phyloP scores from a whole-genome alignment of 164 flowering plant genomes.

The Cinnamomum micranthum region DNA sequence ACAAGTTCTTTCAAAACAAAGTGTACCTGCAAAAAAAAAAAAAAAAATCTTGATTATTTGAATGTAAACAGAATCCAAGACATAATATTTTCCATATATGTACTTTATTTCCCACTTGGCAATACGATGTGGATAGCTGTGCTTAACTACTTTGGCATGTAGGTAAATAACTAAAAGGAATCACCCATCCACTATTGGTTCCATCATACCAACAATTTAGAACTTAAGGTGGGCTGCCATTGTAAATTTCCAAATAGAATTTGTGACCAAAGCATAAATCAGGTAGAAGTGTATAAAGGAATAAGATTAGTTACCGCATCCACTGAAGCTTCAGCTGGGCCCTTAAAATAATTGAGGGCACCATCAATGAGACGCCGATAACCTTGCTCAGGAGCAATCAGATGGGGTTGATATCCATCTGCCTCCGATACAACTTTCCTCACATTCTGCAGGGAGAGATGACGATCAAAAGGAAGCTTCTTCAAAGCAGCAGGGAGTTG shows the following conservation, averaged over 20 bases:
- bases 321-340: slow-evolving; percentile 73
- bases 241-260: too few species aligned
- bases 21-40: slow-evolving; percentile 35
- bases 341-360: slow-evolving; percentile 48
- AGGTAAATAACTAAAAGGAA: too few species aligned
- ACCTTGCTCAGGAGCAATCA: slow-evolving; percentile 87
- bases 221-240: too few species aligned
- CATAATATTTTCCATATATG: not conserved
- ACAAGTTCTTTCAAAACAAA: slow-evolving; percentile 51
- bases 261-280: not conserved
- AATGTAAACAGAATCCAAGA: not conserved
- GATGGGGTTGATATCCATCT: slow-evolving; percentile 92
- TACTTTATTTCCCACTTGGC: not conserved
- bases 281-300: not conserved
- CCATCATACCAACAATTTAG: too few species aligned
- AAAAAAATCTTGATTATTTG: not conserved
- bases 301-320: slow-evolving; percentile 47
- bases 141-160: too few species aligned
- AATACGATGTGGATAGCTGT: too few species aligned
- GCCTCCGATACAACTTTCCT: slow-evolving; percentile 78
- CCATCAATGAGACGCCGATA: slow-evolving; percentile 74
- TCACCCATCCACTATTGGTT: too few species aligned
- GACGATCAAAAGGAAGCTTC: slow-evolving; percentile 79
- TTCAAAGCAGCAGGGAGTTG: slow-evolving; percentile 81
- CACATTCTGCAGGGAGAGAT: slow-evolving; percentile 81